A percentile compares a stretch with the other conserved stretches of the same genome.
Conservation (phyloP, 2,329 filamentous ascomycete genomes). For the Orbilia brochopaga region DNA sequence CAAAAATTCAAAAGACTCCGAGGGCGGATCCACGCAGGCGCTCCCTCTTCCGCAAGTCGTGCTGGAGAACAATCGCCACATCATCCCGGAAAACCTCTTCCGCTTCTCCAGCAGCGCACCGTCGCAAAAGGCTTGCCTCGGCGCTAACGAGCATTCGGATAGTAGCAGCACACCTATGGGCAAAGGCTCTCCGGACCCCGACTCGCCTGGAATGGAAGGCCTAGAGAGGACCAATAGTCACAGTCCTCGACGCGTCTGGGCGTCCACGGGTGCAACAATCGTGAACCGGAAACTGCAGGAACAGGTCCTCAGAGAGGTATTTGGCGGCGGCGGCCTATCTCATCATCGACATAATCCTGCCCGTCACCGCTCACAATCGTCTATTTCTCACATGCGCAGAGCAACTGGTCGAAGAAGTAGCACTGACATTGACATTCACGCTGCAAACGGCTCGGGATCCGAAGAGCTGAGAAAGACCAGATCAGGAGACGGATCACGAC, state of each 20-base stretch:
- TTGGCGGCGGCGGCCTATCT: constrained; percentile 68
- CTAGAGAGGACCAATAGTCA: constrained; percentile 22
- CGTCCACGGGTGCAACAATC: constrained; percentile 69
- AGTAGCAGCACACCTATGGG: constrained; percentile 25
- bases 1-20: constrained; percentile 10
- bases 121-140: constrained; percentile 54
- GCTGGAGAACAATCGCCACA: constrained; percentile 73
- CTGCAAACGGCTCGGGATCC: neutral
- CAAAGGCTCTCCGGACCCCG: constrained; percentile 31
- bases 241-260: constrained; percentile 50
- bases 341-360: constrained; percentile 63
- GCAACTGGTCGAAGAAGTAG: constrained; percentile 51
- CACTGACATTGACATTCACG: constrained; percentile 50
- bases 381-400: constrained; percentile 53
- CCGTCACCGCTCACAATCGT: constrained; percentile 62
- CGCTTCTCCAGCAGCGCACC: constrained; percentile 59
- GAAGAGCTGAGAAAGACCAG: constrained; percentile 30
- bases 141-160: constrained; percentile 12
- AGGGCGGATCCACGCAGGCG: constrained; percentile 57
- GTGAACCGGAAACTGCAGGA: constrained; percentile 70
- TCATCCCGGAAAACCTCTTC: constrained; percentile 70
- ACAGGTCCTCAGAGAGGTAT: constrained; percentile 71
- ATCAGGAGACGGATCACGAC: constrained; percentile 12
- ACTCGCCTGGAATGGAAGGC: constrained; percentile 22
- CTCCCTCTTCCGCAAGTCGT: constrained; percentile 66